These are phyloP conservation scores for Thraustotheca clavata DNA, from an alignment of 352 stramenopile genomes.

Conservation along the genomic window DNA sequence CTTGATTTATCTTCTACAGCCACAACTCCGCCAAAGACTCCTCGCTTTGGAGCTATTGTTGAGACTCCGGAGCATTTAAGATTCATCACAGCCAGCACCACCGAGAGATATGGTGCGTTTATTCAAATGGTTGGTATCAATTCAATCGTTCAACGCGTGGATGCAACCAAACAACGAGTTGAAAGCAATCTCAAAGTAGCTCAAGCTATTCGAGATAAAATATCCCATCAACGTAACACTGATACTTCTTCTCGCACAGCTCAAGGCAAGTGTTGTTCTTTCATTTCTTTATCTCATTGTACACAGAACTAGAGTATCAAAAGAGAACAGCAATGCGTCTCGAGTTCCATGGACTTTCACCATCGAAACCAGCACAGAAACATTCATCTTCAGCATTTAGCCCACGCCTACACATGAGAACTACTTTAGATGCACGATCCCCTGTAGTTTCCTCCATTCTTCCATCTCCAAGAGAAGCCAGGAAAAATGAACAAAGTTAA, in stretches of 20 bases:
- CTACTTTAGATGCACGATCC: slow-evolving; percentile 4
- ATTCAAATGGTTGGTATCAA: slow-evolving; percentile 46
- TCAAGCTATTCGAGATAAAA: slow-evolving; percentile 51
- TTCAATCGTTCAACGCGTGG: slow-evolving; percentile 56
- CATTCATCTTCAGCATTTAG: background rate
- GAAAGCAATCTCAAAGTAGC: slow-evolving; percentile 55
- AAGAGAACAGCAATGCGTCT: background rate
- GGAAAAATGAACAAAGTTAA: no score
- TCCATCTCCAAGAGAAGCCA: background rate
- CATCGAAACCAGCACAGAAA: background rate
- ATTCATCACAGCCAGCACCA: slow-evolving; percentile 19
- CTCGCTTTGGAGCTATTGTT: slow-evolving; percentile 6
- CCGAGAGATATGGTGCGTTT: slow-evolving; percentile 48
- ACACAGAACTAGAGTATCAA: background rate
- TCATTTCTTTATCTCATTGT: background rate
- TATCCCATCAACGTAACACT: slow-evolving; percentile 34
- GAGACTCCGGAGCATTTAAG: background rate
- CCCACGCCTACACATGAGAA: background rate
- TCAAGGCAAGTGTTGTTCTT: slow-evolving; percentile 7
- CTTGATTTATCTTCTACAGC: background rate
- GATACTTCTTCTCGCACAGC: slow-evolving; percentile 35
- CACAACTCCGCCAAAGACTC: background rate
- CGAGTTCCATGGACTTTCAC: background rate
- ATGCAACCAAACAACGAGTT: slow-evolving; percentile 50
- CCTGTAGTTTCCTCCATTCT: slow-evolving; percentile 13